These are phyloP conservation scores for Yamadazyma diospyri DNA, from an alignment of 1,139 yeast species.

Conservation along the genomic window DNA sequence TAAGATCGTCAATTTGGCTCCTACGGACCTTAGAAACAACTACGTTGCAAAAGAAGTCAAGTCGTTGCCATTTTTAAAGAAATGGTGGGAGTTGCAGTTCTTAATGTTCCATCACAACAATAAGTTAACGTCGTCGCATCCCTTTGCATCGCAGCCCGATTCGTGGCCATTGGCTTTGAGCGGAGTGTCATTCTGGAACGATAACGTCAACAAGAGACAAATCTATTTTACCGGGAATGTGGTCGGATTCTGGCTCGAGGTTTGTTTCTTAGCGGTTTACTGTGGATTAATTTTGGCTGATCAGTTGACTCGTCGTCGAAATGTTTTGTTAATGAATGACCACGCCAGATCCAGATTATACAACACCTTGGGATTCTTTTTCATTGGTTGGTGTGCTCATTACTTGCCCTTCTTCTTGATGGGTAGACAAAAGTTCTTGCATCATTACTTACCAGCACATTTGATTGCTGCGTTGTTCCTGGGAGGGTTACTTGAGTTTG, in stretches of 20 bases:
- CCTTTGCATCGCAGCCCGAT: conserved; percentile 91
- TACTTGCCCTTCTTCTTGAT: conserved; percentile 88
- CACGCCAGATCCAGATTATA: conserved; percentile 71
- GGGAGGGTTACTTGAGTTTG: conserved; percentile 78
- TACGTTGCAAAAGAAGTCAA: conserved; percentile 58
- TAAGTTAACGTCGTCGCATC: conserved; percentile 82
- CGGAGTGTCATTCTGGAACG: conserved; percentile 97
- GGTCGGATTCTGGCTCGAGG: conserved; percentile 90
- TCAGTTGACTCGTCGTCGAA: conserved; percentile 74
- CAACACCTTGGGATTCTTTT: conserved; percentile 79
- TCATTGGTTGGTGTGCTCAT: conserved; percentile 84
- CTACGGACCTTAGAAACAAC: conserved; percentile 55
- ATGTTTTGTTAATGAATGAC: conserved; percentile 52
- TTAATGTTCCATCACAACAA: conserved; percentile 93
- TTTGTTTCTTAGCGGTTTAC: conserved; percentile 62
- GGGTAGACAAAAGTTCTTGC: conserved; percentile 91
- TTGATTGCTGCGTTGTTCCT: conserved; percentile 79
- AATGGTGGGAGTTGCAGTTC: conserved; percentile 86
- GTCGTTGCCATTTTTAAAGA: conserved; percentile 67
- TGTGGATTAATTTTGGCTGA: conserved; percentile 66
- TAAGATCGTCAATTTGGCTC: conserved; percentile 55
- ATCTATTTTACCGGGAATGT: conserved; percentile 89
- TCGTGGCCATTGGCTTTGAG: conserved; percentile 90
- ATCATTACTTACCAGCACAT: conserved; percentile 96
- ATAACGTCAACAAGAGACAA: conserved; percentile 59